Evolutionary conservation across 169 alveolate genomes (phyloP), one percentile per base, ranked within the genome.

Genomic region (Theileria sp.): DNA sequence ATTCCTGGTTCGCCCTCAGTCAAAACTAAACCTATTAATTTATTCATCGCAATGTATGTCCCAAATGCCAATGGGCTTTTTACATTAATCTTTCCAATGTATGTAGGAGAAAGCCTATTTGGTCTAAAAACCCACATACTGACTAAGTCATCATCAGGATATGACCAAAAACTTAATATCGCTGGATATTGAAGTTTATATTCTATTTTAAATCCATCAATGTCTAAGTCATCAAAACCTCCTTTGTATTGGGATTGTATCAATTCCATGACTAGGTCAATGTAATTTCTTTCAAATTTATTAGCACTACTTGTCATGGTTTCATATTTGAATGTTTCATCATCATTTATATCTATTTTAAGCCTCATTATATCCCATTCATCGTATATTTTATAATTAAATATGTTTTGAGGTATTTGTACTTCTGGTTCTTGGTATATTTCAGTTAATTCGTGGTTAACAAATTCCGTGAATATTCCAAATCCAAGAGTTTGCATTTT

Each of bases 111-210:
- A 15, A 77, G 36, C 12, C 70, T 50, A 13, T 51, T 61, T 6
- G 90, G 83, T 12, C 58, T 84, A 64, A 76, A 64, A n/a, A 38
- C 58, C 62, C 64, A 84, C 17, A 84, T 61, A 36, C 75, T 44
- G 23, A 84, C 84, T 21, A 13, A 15, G 51, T 58, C 74, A 3
- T 75, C 64, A 23, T 84, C 75, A 36, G 68, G 65, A 25, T 68
- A 19, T 36, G 86, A 70, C 90, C 90, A 84, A 60, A 84, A 84
- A 58, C 90, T 84, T 26, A 84, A 7, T n/a, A 84, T 80, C 0
- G 36, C 51, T 0, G 90, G 90, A 44, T 77, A 84, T 10, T 23
- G 26, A 6, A 7, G 9, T 6, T 54, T 12, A 28, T 25, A 19
- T 62, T 54, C 30, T 58, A 23, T 15, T 19, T 26, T 54, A 23